These are phyloP conservation scores for Apostasia ramifera DNA, from an alignment of 106 monocot species.

Conservation along the genomic window DNA sequence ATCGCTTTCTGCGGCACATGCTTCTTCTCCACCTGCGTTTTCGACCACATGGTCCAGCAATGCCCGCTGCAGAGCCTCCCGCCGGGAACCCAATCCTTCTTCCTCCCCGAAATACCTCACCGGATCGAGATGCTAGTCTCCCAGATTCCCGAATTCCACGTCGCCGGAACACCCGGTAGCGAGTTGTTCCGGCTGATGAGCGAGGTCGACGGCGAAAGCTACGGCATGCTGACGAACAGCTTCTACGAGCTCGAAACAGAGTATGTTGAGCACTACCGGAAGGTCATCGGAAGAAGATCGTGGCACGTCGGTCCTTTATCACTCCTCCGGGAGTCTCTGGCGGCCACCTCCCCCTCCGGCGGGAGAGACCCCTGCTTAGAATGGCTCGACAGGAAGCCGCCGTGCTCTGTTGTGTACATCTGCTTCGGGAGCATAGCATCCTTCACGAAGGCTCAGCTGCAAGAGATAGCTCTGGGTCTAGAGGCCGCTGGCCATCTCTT, in stretches of 20 bases:
- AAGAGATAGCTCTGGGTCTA: conserved; percentile 6
- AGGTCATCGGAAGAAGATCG: conserved; percentile 2
- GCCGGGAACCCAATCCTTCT: neutral
- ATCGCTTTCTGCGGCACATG: conserved; percentile 1
- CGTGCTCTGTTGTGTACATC: conserved; percentile 12
- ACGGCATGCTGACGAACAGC: conserved; percentile 17
- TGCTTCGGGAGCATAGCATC: neutral
- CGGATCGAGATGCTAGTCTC: neutral
- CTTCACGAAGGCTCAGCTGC: neutral
- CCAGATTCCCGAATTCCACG: neutral
- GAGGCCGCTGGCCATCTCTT: neutral
- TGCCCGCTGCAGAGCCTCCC: neutral
- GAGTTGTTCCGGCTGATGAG: neutral
- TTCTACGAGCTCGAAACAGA: conserved; percentile 19
- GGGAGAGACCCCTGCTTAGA: neutral
- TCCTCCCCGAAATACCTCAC: conserved; percentile 1
- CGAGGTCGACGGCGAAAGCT: neutral
- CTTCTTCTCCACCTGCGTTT: neutral
- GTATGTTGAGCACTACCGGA: conserved; percentile 1
- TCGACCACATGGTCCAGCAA: neutral
- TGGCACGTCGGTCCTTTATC: conserved; percentile 33
- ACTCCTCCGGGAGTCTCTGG: neutral
- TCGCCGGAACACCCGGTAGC: neutral
- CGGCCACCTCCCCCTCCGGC: neutral
- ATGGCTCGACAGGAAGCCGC: conserved; percentile 14